phyloP scores from a whole-genome alignment of 148 eudicot genomes.

The Arbutus unedo region DNA sequence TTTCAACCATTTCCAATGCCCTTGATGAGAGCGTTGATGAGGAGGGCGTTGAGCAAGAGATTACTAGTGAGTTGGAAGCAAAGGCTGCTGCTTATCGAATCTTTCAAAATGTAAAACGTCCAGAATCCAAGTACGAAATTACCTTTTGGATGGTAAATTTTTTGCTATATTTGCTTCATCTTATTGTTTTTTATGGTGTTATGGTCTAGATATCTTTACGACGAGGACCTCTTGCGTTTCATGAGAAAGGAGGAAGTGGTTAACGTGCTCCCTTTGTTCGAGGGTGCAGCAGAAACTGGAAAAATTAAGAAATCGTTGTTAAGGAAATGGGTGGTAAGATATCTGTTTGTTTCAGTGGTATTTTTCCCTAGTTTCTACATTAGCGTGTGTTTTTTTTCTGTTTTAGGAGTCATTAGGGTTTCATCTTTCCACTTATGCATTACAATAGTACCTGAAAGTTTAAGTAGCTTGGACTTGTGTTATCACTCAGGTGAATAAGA shows the following conservation, averaged over 20 bases:
- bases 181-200: slow-evolving; percentile 1
- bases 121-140: slow-evolving; percentile 48
- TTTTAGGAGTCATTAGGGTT: background rate
- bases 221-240: slow-evolving; percentile 72
- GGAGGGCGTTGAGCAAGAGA: slow-evolving; percentile 45
- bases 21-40: slow-evolving; percentile 50
- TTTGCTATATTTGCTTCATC: background rate
- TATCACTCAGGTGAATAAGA: background rate
- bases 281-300: slow-evolving; percentile 64
- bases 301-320: slow-evolving; percentile 66
- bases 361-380: background rate
- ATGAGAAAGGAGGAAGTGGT: slow-evolving; percentile 68
- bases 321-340: slow-evolving; percentile 81
- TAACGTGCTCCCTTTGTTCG: slow-evolving; percentile 57
- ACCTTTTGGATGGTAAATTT: background rate
- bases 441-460: background rate
- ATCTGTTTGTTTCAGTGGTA: background rate
- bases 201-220: slow-evolving; percentile 53
- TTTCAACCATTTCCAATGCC: slow-evolving; percentile 57
- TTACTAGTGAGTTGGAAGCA: slow-evolving; percentile 79
- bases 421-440: background rate
- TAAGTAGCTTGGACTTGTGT: background rate
- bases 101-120: slow-evolving; percentile 66
- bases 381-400: background rate
- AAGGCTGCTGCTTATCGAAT: slow-evolving; percentile 55